These are phyloP conservation scores for Lipomyces chichibuensis DNA, from an alignment of 805 yeast species.

Conservation along the genomic window DNA sequence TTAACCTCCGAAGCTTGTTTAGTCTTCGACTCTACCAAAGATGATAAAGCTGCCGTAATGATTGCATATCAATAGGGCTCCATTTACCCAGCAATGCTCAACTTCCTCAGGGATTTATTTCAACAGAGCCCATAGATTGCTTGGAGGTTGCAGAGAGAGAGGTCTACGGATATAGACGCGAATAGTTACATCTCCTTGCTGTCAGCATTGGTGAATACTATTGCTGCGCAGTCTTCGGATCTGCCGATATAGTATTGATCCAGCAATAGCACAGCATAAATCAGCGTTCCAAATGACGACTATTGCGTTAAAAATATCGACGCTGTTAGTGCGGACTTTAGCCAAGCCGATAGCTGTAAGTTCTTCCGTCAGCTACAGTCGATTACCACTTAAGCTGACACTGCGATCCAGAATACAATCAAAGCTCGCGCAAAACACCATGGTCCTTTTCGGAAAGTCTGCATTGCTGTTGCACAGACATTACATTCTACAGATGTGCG, in stretches of 20 bases:
- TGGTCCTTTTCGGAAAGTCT: slow-evolving; percentile 60
- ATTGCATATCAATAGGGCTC: neutral
- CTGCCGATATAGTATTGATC: neutral
- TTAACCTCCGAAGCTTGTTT: neutral
- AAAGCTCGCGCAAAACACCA: slow-evolving; percentile 78
- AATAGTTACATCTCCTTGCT: neutral
- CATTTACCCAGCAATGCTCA: neutral
- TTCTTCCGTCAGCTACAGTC: slow-evolving; percentile 9
- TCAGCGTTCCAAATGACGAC: slow-evolving; percentile 62
- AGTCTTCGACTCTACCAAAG: no score
- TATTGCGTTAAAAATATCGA: slow-evolving; percentile 71
- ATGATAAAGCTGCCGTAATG: no score
- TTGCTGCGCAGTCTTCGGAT: no score
- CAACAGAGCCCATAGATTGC: neutral
- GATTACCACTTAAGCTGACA: neutral
- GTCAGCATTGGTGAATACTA: neutral
- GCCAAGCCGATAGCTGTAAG: slow-evolving; percentile 75
- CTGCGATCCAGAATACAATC: slow-evolving; percentile 51
- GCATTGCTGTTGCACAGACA: slow-evolving; percentile 72
- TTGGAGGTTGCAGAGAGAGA: neutral
- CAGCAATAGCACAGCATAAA: neutral
- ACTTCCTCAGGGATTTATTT: neutral
- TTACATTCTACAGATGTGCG: slow-evolving; percentile 67
- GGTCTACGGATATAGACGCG: neutral
- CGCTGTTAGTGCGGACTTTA: slow-evolving; percentile 70